Conservation (phyloP, 108 stramenopile species). For the Nitzschia sp. region DNA sequence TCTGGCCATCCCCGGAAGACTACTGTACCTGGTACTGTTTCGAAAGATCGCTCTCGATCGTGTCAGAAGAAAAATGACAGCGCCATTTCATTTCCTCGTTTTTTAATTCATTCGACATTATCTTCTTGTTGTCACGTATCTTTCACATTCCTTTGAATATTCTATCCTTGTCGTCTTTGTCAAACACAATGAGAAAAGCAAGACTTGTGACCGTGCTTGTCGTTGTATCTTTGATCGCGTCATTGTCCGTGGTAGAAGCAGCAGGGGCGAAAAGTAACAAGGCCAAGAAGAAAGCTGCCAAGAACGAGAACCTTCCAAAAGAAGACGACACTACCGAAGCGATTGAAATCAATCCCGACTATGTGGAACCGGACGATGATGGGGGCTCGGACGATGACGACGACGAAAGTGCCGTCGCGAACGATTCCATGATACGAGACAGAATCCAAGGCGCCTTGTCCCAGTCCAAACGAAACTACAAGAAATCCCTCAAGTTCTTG, state of each 20-base stretch:
- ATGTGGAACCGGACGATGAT: constrained; percentile 32
- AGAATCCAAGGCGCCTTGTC: constrained; percentile 19
- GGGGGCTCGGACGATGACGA: constrained; percentile 32
- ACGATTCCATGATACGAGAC: constrained; percentile 13
- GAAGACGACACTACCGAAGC: constrained; percentile 11
- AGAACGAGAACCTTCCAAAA: no score
- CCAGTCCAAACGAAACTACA: constrained; percentile 21
- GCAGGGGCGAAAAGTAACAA: not conserved
- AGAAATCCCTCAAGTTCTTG: constrained; percentile 13
- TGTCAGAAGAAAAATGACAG: no score
- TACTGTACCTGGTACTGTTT: no score
- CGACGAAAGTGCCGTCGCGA: constrained; percentile 17
- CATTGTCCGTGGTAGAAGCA: not conserved
- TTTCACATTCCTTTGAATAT: no score
- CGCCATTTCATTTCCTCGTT: no score
- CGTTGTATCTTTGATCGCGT: not conserved
- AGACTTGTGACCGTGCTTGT: not conserved
- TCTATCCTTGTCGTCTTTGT: not conserved
- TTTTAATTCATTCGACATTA: no score
- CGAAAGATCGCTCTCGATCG: no score
- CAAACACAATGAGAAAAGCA: not conserved
- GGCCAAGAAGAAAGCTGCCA: not conserved
- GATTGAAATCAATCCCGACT: constrained; percentile 57
- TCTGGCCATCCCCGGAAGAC: no score
- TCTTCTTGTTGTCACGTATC: no score